These are phyloP conservation scores for Cladosporium sphaerospermum DNA, from an alignment of 2,329 filamentous ascomycete species.

Conservation along the genomic window DNA sequence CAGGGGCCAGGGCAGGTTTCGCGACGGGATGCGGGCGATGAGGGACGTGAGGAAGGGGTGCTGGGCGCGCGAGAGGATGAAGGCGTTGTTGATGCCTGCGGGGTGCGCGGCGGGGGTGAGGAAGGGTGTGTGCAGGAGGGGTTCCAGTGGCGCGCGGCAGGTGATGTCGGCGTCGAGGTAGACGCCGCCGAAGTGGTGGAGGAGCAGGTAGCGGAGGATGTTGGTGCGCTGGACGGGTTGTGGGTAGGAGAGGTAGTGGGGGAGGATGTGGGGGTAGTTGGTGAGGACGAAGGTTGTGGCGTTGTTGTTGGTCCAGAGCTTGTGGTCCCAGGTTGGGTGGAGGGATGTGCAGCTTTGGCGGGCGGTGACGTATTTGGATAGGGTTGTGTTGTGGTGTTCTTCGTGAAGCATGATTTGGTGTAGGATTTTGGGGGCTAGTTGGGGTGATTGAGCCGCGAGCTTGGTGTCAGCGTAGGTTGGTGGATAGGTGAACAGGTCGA, in stretches of 20 bases:
- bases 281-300: slow-evolving; percentile 19
- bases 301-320: slow-evolving; percentile 22
- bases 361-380: slow-evolving; percentile 18
- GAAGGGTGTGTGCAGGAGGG: slow-evolving; percentile 20
- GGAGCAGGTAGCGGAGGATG: slow-evolving; percentile 24
- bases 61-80: slow-evolving; percentile 22
- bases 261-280: slow-evolving; percentile 21
- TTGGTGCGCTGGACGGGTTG: slow-evolving; percentile 27
- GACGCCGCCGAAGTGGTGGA: slow-evolving; percentile 25
- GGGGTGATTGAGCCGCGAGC: background rate
- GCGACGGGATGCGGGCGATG: slow-evolving; percentile 16
- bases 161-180: slow-evolving; percentile 27
- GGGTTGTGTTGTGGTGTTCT: slow-evolving; percentile 14
- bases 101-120: slow-evolving; percentile 24
- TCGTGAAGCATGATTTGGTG: slow-evolving; percentile 24
- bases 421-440: slow-evolving; percentile 19
- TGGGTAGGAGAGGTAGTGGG: slow-evolving; percentile 20
- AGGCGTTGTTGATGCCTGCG: slow-evolving; percentile 28
- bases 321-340: slow-evolving; percentile 21
- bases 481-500: slow-evolving; percentile 16
- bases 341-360: slow-evolving; percentile 19
- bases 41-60: slow-evolving; percentile 22
- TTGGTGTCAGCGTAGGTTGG: background rate
- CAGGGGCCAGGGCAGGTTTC: slow-evolving; percentile 21
- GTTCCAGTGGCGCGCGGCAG: slow-evolving; percentile 20